phyloP scores from a whole-genome alignment of 2,329 filamentous ascomycete genomes.

The Taxawa tesnikishii region DNA sequence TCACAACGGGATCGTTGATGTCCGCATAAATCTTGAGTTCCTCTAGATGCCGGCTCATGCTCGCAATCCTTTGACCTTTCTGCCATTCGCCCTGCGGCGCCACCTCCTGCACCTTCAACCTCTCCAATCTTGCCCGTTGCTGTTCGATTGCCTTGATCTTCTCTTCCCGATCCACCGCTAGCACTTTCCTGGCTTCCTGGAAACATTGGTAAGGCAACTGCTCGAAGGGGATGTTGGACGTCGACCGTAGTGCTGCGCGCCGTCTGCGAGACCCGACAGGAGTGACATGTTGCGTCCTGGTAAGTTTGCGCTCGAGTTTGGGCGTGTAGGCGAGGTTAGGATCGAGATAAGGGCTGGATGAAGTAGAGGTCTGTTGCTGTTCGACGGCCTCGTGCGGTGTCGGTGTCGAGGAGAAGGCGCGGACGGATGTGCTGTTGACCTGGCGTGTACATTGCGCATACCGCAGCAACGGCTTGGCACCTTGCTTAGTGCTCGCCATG shows the following conservation, averaged over 20 bases:
- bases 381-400: slow-evolving; percentile 31
- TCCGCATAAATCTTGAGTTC: slow-evolving; percentile 79
- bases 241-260: slow-evolving; percentile 42
- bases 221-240: slow-evolving; percentile 68
- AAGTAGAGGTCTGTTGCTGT: slow-evolving; percentile 10
- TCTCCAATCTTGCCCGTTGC: slow-evolving; percentile 56
- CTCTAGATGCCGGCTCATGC: slow-evolving; percentile 62
- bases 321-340: slow-evolving; percentile 55
- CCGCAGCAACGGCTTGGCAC: slow-evolving; percentile 12
- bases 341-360: slow-evolving; percentile 32
- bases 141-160: slow-evolving; percentile 63
- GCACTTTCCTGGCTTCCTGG: slow-evolving; percentile 80
- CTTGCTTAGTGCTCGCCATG: slow-evolving; percentile 23
- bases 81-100: slow-evolving; percentile 15
- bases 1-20: slow-evolving; percentile 88
- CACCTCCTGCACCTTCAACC: slow-evolving; percentile 42
- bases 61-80: slow-evolving; percentile 55
- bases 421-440: slow-evolving; percentile 15
- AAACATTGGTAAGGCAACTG: slow-evolving; percentile 95
- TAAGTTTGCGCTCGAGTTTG: slow-evolving; percentile 53
- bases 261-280: slow-evolving; percentile 79
- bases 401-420: slow-evolving; percentile 35
- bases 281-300: slow-evolving; percentile 36
- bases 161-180: slow-evolving; percentile 66
- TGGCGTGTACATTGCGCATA: slow-evolving; percentile 16